phyloP scores from a whole-genome alignment of 495 filamentous ascomycete species.

The Talaromyces wortmannii region DNA sequence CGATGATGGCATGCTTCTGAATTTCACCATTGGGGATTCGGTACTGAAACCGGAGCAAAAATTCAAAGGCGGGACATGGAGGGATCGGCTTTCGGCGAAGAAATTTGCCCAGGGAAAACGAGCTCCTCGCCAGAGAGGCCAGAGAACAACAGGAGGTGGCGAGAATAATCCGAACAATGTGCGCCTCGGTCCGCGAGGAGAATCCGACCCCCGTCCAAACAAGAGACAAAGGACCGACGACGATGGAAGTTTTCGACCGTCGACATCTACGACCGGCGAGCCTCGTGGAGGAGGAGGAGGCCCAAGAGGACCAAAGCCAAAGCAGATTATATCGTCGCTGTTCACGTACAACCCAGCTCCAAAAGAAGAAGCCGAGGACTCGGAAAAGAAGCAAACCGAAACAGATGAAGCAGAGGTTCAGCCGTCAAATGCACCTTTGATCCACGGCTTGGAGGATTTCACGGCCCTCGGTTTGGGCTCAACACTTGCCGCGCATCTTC shows the following conservation, averaged over 20 bases:
- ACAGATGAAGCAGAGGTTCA: slow-evolving; percentile 46
- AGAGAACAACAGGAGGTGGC: slow-evolving; percentile 11
- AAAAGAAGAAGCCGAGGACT: slow-evolving; percentile 28
- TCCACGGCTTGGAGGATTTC: slow-evolving; percentile 75
- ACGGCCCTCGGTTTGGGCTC: slow-evolving; percentile 72
- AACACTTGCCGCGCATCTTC: slow-evolving; percentile 71
- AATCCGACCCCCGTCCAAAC: slow-evolving; percentile 22
- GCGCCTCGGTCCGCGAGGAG: slow-evolving; percentile 7
- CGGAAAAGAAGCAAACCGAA: slow-evolving; percentile 20
- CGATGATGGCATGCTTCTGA: slow-evolving; percentile 91
- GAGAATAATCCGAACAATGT: slow-evolving; percentile 32
- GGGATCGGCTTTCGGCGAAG: slow-evolving; percentile 75
- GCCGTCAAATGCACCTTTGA: slow-evolving; percentile 95
- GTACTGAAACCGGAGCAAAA: slow-evolving; percentile 52
- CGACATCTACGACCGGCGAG: neutral
- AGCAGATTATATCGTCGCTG: slow-evolving; percentile 76
- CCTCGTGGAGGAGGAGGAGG: slow-evolving; percentile 7
- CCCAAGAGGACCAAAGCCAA: slow-evolving; percentile 18
- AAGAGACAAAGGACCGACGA: slow-evolving; percentile 33
- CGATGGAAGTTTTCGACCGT: slow-evolving; percentile 10
- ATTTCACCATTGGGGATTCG: slow-evolving; percentile 70
- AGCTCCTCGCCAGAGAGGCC: slow-evolving; percentile 2
- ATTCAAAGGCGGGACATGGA: slow-evolving; percentile 88
- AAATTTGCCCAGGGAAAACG: slow-evolving; percentile 52
- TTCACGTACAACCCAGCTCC: slow-evolving; percentile 81